Base-by-base conservation (phyloP, 140 eudicot species). In the Erigeron philadelphicus region DNA sequence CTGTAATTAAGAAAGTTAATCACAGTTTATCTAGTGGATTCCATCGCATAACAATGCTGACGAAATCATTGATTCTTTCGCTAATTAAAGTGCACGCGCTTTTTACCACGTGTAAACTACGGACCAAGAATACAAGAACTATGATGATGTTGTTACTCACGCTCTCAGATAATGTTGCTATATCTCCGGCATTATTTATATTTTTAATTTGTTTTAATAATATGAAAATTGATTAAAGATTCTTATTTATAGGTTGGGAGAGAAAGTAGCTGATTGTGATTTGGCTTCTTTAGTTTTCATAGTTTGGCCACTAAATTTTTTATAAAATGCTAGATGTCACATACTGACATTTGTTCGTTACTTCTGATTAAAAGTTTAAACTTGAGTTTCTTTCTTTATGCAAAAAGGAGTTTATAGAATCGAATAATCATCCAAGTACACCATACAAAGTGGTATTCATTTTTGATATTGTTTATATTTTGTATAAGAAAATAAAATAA, bases 51-150 rank as follows among this genome's bases (percentile, higher is more conserved):
- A 53, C 65, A 56, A 38, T 70, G 77, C 73, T 77, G 77, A 77
- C 81, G 81, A 71, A 77, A 71, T 77, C 81, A 77, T 77, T 57
- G 81, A 77, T 77, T 71, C 81, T 70, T 23, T 13, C 72, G 71
- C 41, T 17, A 77, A 63, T 13, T 1, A 53, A 35, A 0, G 1
- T 11, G 55, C 62, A 71, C 72, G 46, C 55, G 40, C 62, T 17
- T 0, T 0, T 1, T 1, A 9, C 4, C 9, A 6, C 68, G 64
- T 77, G 73, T 18, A 1, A 0, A 8, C 23, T 63, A 77, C 73
- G 70, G 43, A 71, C 77, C 81, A 64, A 77, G 16, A 64, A 64
- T 7, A 2, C 5, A 56, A 11, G 0, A 47, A 0, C 1, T 19
- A 12, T 45, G 9, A 6, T 15, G 43, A 9, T 47, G 16, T 5